A percentile compares a stretch with the other conserved stretches of the same genome.
phyloP scores from a whole-genome alignment of 2,329 filamentous ascomycete genomes.

The Exophiala alcalophila region DNA sequence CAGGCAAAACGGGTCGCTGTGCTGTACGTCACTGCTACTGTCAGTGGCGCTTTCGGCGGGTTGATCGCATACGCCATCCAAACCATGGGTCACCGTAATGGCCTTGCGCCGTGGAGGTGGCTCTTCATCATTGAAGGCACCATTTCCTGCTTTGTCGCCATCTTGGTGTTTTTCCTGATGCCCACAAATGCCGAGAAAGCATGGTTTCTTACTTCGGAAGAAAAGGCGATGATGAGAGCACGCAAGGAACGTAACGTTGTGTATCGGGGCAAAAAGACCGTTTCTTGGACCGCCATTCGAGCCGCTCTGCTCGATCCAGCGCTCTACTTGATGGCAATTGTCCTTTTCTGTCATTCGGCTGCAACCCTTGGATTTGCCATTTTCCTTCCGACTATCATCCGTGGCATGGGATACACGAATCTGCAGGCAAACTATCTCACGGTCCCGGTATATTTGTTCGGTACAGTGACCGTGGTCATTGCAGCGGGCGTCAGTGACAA shows the following conservation, averaged over 20 bases:
- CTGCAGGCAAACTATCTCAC: constrained; percentile 38
- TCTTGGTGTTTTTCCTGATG: background rate
- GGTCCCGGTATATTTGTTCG: constrained; percentile 38
- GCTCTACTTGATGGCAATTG: constrained; percentile 33
- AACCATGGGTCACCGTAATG: constrained; percentile 3
- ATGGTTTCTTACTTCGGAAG: constrained; percentile 3
- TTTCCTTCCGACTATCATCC: constrained; percentile 4
- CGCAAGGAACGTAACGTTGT: constrained; percentile 31
- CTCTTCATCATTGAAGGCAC: constrained; percentile 35
- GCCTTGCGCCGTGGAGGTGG: constrained; percentile 26
- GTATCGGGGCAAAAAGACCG: constrained; percentile 33
- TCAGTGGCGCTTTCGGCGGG: constrained; percentile 45
- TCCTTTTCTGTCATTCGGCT: constrained; percentile 35
- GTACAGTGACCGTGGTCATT: constrained; percentile 31
- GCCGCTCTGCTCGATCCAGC: constrained; percentile 20
- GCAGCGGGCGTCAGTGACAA: constrained; percentile 36
- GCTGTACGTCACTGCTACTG: constrained; percentile 30
- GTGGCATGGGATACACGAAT: constrained; percentile 32
- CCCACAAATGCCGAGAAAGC: constrained; percentile 2
- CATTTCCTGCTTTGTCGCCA: constrained; percentile 2
- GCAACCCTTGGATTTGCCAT: constrained; percentile 35
- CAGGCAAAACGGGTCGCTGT: constrained; percentile 29
- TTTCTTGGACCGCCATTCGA: constrained; percentile 1
- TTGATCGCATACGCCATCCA: constrained; percentile 30
- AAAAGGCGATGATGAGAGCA: constrained; percentile 2